A percentile compares a stretch with the other conserved stretches of the same genome.
phyloP scores from a whole-genome alignment of 148 eudicot genomes.

The Rhododendron williamsianum region DNA sequence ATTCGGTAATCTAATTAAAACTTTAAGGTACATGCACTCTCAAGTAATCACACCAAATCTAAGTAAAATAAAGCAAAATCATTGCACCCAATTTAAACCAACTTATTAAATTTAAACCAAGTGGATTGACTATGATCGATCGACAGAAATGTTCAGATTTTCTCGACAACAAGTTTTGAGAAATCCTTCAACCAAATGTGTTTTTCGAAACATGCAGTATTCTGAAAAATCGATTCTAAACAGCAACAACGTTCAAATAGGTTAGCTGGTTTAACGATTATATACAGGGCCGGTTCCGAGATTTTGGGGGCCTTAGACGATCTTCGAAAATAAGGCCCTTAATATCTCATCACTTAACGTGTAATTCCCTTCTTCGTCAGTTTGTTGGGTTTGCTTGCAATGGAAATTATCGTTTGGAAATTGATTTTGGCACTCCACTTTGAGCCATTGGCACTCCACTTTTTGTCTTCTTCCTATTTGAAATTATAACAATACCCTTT shows the following conservation, averaged over 20 bases:
- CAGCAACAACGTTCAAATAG: neutral
- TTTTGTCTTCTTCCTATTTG: no score
- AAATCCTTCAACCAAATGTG: neutral
- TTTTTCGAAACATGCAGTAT: neutral
- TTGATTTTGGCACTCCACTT: no score
- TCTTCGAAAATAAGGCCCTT: no score
- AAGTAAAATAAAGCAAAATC: neutral
- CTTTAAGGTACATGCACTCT: neutral
- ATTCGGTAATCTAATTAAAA: neutral
- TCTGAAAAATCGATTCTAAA: neutral
- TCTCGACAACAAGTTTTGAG: neutral
- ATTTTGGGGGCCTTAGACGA: no score
- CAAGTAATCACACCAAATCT: neutral
- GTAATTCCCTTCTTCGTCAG: no score
- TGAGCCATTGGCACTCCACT: no score
- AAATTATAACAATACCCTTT: no score
- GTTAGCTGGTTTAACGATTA: neutral
- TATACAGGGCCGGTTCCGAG: no score
- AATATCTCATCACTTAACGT: no score
- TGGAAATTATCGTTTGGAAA: no score
- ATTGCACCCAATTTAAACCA: neutral
- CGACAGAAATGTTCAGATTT: neutral
- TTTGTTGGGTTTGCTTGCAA: no score
- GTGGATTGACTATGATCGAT: neutral
- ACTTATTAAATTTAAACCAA: neutral